Conservation (phyloP, 352 stramenopile genomes). For the Globisporangium uncinulatum region DNA sequence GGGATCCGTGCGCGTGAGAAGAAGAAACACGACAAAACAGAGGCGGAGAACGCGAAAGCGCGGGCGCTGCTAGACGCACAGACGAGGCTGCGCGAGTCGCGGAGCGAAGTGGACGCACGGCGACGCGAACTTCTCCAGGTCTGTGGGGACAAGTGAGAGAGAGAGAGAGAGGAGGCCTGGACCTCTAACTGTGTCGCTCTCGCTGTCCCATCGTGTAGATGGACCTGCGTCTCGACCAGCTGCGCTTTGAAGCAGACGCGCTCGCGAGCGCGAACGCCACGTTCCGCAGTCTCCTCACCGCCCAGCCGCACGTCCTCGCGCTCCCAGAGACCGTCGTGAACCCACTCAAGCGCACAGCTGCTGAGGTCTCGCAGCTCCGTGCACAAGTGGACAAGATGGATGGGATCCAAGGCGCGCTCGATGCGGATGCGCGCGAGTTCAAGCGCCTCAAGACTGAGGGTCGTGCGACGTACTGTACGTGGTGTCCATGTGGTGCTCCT, state of each 20-base stretch:
- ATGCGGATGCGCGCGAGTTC: conserved; percentile 4
- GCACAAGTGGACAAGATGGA: background rate
- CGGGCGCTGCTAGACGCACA: background rate
- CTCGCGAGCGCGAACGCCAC: background rate
- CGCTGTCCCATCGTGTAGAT: background rate
- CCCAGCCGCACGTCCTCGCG: conserved; percentile 1
- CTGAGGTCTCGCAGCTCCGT: background rate
- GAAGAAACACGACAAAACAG: conserved; percentile 7
- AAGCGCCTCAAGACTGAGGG: conserved; percentile 3
- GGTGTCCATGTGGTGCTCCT: background rate
- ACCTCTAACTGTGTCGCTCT: too few relatives aligned
- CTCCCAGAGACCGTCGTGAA: background rate
- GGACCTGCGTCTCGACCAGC: conserved; percentile 2
- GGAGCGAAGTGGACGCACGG: background rate
- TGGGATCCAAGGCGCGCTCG: background rate
- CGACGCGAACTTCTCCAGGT: conserved; percentile 5
- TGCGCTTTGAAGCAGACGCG: background rate
- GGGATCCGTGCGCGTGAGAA: conserved; percentile 8
- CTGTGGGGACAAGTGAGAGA: too few relatives aligned
- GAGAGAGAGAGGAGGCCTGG: too few relatives aligned
- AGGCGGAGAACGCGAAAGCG: conserved; percentile 1
- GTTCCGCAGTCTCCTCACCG: background rate
- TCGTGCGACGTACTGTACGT: conserved; percentile 2
- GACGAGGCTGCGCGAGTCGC: background rate
- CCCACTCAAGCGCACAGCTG: conserved; percentile 6